Evolutionary conservation across 495 filamentous ascomycete species (phyloP).

Genomic region (Penicillium cosmopolitanum): DNA sequence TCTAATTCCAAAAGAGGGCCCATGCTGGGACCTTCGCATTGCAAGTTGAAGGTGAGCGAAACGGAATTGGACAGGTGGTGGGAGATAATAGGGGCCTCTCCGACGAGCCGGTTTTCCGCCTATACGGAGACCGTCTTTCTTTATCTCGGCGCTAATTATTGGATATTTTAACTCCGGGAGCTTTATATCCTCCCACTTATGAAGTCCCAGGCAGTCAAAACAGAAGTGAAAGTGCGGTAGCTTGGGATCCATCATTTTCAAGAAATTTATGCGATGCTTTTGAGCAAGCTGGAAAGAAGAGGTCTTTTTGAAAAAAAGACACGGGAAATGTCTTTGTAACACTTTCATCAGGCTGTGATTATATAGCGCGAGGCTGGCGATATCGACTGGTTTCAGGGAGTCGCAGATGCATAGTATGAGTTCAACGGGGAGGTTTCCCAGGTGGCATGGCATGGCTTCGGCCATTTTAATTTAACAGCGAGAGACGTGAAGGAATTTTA

Average conservation of each 20-base stretch:
- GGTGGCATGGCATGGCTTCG: background rate
- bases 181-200: background rate
- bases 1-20: background rate
- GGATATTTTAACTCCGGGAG: background rate
- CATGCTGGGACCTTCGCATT: background rate
- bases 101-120: background rate
- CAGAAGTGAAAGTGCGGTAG: slow-evolving; percentile 1
- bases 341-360: background rate
- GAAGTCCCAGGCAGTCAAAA: background rate
- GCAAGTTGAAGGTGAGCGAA: background rate
- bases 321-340: background rate
- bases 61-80: background rate
- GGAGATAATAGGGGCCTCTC: background rate
- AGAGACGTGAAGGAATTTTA: background rate
- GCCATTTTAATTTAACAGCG: background rate
- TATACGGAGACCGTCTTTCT: background rate
- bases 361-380: background rate
- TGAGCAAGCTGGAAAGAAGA: background rate
- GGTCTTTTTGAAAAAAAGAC: background rate
- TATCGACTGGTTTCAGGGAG: background rate
- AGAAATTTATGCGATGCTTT: background rate
- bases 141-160: too few species aligned
- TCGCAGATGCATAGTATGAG: background rate
- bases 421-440: background rate
- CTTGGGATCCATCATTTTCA: background rate